Evolutionary conservation across 352 stramenopile genomes (phyloP).

Genomic region (Phytophthora tentaculata): DNA sequence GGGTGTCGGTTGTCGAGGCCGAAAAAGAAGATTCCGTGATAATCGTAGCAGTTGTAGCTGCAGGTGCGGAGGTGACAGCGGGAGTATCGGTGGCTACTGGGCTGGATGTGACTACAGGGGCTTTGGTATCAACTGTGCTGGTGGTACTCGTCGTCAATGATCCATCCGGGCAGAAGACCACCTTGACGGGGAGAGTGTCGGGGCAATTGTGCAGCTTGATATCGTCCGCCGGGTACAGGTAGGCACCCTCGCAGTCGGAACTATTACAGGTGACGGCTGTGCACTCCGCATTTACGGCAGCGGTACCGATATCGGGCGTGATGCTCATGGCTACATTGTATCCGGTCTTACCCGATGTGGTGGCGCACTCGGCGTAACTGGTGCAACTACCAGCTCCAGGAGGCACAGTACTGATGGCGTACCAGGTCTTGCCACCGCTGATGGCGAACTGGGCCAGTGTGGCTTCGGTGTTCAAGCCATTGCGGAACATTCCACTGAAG

Average conservation of each 20-base stretch:
- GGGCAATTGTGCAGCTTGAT: constrained; percentile 63
- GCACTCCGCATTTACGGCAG: constrained; percentile 40
- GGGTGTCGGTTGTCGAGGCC: constrained; percentile 9
- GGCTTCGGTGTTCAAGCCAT: constrained; percentile 46
- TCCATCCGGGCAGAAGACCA: constrained; percentile 52
- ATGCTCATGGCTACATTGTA: constrained; percentile 75
- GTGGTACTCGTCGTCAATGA: constrained; percentile 20
- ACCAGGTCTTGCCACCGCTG: constrained; percentile 54
- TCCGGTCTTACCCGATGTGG: constrained; percentile 53
- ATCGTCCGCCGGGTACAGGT: constrained; percentile 57
- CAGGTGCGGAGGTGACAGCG: constrained; percentile 2
- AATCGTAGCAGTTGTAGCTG: constrained; percentile 13
- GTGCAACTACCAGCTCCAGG: constrained; percentile 58
- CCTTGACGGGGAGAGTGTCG: constrained; percentile 38
- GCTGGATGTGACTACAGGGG: background rate
- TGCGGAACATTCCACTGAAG: constrained; percentile 73
- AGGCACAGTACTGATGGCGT: constrained; percentile 63
- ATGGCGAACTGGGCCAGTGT: constrained; percentile 64
- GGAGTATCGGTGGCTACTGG: too few relatives aligned
- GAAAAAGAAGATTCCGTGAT: constrained; percentile 3
- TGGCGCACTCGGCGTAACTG: constrained; percentile 57
- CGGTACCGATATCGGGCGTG: constrained; percentile 35
- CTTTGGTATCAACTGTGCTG: constrained; percentile 14
- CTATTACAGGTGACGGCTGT: constrained; percentile 39
- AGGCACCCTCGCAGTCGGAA: constrained; percentile 50